Evolutionary conservation across 1,139 yeast genomes (phyloP).

Genomic region (Saccharomycopsis hybrid): DNA sequence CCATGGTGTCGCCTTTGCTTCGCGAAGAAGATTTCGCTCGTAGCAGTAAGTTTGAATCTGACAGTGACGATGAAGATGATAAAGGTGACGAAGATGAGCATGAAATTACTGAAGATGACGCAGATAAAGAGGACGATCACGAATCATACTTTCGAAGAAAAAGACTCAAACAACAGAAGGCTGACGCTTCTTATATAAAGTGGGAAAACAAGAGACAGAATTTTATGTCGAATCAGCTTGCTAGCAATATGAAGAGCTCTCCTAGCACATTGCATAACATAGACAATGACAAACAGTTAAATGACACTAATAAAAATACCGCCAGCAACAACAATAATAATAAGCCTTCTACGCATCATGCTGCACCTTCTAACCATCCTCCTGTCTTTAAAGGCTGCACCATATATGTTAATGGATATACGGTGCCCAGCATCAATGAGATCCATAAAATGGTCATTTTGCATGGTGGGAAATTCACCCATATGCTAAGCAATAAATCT

Average conservation of each 20-base stretch:
- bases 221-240: constrained; percentile 16
- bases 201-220: constrained; percentile 41
- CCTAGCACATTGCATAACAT: neutral
- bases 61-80: neutral
- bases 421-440: constrained; percentile 67
- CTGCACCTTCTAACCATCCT: neutral
- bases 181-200: constrained; percentile 47
- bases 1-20: too few relatives aligned
- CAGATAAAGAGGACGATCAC: constrained; percentile 45
- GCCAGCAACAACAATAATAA: neutral
- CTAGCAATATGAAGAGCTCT: constrained; percentile 16
- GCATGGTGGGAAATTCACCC: constrained; percentile 76
- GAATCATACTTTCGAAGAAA: constrained; percentile 65
- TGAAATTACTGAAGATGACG: constrained; percentile 8
- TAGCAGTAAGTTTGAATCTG: too few relatives aligned
- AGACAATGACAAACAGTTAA: neutral
- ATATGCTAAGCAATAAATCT: constrained; percentile 61
- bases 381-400: constrained; percentile 52
- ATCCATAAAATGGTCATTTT: constrained; percentile 64
- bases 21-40: too few relatives aligned
- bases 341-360: neutral
- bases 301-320: neutral
- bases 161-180: constrained; percentile 56
- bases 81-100: neutral
- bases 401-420: constrained; percentile 80